phyloP scores from a whole-genome alignment of 129 eudicot species.

The carrot (Daucus carota) region DNA sequence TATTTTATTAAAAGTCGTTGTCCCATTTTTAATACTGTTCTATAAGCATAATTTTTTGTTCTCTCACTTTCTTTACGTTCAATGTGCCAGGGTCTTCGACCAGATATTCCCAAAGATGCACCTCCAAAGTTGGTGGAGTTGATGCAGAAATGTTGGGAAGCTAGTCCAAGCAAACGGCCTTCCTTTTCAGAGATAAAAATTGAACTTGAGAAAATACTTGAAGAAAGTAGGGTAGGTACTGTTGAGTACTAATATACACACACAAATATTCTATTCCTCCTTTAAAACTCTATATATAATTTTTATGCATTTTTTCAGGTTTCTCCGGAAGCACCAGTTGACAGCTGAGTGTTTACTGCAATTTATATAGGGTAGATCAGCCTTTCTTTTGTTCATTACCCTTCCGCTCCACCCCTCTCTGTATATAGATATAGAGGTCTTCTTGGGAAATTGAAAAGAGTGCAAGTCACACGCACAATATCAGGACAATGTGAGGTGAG shows the following conservation, averaged over 20 bases:
- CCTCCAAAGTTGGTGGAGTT: slow-evolving; percentile 64
- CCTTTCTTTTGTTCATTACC: background rate
- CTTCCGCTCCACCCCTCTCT: too few species aligned
- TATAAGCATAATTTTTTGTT: too few species aligned
- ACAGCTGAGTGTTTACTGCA: slow-evolving; percentile 1
- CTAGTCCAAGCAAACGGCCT: slow-evolving; percentile 52
- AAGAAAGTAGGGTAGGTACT: slow-evolving; percentile 43
- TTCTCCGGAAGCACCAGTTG: slow-evolving; percentile 8
- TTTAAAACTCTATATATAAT: background rate
- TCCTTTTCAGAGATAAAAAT: slow-evolving; percentile 48
- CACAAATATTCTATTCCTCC: background rate
- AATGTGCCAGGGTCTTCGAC: slow-evolving; percentile 63
- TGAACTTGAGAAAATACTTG: slow-evolving; percentile 55
- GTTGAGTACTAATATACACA: too few species aligned
- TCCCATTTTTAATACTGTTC: background rate
- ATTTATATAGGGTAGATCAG: slow-evolving; percentile 14
- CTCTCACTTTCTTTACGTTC: slow-evolving; percentile 1
- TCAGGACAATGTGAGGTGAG: background rate
- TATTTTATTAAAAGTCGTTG: background rate
- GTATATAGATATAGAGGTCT: slow-evolving; percentile 12
- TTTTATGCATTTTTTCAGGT: slow-evolving; percentile 14
- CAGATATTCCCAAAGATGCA: slow-evolving; percentile 66
- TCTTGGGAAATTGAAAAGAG: slow-evolving; percentile 5
- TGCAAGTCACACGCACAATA: background rate
- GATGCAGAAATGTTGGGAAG: slow-evolving; percentile 92